Base-by-base conservation (phyloP, 345 rosid genomes). In the Ceriops zippeliana region DNA sequence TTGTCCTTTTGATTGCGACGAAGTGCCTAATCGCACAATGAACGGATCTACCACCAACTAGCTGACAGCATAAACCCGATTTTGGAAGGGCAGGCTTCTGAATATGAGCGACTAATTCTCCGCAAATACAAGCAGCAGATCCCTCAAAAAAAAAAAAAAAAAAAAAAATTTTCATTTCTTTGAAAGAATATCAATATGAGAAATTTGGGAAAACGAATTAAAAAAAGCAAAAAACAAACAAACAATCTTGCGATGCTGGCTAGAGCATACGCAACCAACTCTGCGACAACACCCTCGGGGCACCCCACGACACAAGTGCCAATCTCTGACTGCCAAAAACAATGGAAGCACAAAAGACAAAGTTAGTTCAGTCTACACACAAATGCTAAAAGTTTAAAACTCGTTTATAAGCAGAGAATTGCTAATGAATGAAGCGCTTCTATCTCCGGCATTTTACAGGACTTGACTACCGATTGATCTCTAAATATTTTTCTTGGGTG, bases 121-220 rank as follows among this genome's bases (percentile, higher is more conserved):
- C 60, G 49, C 51, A 63, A 22, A 10, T 24, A 54, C 24, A 59
- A 63, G 42, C 30, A 37, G 26, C 70, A 65, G 4, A 6, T 62
- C 73, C 72, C 58, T 62, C 68, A 60, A 37, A 7, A 9, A 42
- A 0, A 42, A 42, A 42, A 0, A 1, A 37, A 38, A 42, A 69
- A 77, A 61, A 37, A 37, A 38, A 51, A 52, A 51, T 60, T 28
- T 68, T 63, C 52, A 54, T 62, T 73, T 67, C 63, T 66, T 68
- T 62, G 19, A 76, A 76, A 72, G 80, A 78, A 73, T 75, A 70
- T 80, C 57, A 71, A 4, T 62, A 68, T 15, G 56, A 34, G 64
- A 66, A 69, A 79, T 65, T 62, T 69, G 62, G 30, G 58, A 58
- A 73, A 49, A 66, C 9, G 26, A 24, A 24, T 24, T 24, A 24